phyloP scores from a whole-genome alignment of 139 green algal genomes.

The Monoraphidium neglectum region DNA sequence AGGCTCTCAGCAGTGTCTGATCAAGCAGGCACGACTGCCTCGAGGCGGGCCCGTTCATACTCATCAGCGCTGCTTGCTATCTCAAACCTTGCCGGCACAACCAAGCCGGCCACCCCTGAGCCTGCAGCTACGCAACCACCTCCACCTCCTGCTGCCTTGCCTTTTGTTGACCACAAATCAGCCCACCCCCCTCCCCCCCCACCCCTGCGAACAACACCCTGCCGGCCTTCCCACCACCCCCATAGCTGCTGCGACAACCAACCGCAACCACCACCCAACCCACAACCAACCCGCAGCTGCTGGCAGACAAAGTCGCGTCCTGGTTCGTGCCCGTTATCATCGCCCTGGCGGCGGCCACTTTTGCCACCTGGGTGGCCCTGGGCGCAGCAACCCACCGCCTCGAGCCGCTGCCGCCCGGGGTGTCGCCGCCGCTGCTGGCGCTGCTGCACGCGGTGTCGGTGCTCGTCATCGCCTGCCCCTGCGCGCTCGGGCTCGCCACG shows the following conservation, averaged over 20 bases:
- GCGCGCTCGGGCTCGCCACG: conserved; percentile 93
- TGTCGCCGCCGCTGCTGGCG: conserved; percentile 80
- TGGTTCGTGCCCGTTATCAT: conserved; percentile 92
- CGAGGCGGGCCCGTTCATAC: too few species aligned
- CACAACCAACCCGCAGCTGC: conserved; percentile 36
- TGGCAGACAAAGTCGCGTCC: conserved; percentile 81
- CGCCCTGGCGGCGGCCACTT: conserved; percentile 4
- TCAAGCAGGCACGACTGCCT: too few species aligned
- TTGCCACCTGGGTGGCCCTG: conserved; percentile 28
- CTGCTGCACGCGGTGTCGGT: conserved; percentile 55
- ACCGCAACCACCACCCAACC: neutral
- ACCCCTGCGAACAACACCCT: neutral
- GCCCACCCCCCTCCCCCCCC: too few species aligned
- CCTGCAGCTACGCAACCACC: neutral
- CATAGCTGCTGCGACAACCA: neutral
- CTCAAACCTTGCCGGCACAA: too few species aligned
- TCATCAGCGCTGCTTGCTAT: too few species aligned
- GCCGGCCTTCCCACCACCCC: neutral
- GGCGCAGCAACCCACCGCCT: neutral
- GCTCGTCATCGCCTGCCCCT: conserved; percentile 97
- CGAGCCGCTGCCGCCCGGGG: conserved; percentile 72
- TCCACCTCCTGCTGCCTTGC: neutral
- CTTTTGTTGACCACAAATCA: too few species aligned
- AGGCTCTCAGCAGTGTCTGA: too few species aligned
- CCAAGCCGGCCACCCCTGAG: too few species aligned